These are phyloP conservation scores for Protea cynaroides DNA, from an alignment of 164 flowering plant genomes.

Conservation along the genomic window DNA sequence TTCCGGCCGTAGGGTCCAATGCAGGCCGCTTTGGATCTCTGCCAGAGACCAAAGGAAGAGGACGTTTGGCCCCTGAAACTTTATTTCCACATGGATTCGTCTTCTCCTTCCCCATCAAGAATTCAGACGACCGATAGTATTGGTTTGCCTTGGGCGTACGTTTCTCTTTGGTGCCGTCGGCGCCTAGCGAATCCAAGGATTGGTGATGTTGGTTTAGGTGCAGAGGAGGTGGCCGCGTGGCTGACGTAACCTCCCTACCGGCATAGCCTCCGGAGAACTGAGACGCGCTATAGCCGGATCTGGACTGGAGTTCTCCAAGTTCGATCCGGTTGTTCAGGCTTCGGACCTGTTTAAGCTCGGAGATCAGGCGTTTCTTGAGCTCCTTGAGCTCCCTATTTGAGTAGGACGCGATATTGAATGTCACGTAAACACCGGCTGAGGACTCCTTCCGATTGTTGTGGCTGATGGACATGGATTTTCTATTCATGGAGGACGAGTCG, in stretches of 20 bases:
- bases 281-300: slow-evolving; percentile 25
- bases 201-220: background rate
- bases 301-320: slow-evolving; percentile 25
- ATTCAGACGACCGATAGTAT: slow-evolving; percentile 11
- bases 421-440: slow-evolving; percentile 11
- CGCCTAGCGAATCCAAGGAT: slow-evolving; percentile 3
- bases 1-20: slow-evolving; percentile 12
- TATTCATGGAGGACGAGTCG: slow-evolving; percentile 20
- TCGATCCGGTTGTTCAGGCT: slow-evolving; percentile 44
- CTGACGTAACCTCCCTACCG: slow-evolving; percentile 9
- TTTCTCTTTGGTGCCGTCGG: slow-evolving; percentile 13
- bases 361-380: slow-evolving; percentile 38
- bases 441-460: slow-evolving; percentile 9
- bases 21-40: slow-evolving; percentile 30
- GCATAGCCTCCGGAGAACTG: slow-evolving; percentile 13
- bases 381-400: slow-evolving; percentile 44
- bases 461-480: slow-evolving; percentile 15
- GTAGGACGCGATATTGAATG: slow-evolving; percentile 33
- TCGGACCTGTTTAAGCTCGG: slow-evolving; percentile 61
- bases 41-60: slow-evolving; percentile 14
- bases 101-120: slow-evolving; percentile 12
- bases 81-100: slow-evolving; percentile 26
- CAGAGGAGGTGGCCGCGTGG: slow-evolving; percentile 5
- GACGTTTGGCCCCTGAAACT: slow-evolving; percentile 40
- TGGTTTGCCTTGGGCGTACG: slow-evolving; percentile 17